Conservation (phyloP, 1,139 yeast species). For the Sugiyamaella xylanicola region DNA sequence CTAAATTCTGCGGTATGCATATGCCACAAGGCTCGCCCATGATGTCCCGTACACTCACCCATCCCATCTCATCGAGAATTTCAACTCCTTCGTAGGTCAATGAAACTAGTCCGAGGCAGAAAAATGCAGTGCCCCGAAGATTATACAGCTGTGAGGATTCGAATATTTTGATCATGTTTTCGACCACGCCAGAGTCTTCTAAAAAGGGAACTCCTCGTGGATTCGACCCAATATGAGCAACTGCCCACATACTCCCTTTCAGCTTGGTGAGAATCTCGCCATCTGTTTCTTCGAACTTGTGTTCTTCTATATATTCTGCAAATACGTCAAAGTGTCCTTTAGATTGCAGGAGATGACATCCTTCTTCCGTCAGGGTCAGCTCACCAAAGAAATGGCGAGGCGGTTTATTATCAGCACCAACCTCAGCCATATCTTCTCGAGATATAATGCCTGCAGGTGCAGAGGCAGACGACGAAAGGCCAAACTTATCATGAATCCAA, state of each 20-base stretch:
- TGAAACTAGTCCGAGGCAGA: slow-evolving; percentile 73
- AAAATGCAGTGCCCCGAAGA: slow-evolving; percentile 75
- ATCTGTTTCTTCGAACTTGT: slow-evolving; percentile 38
- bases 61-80: slow-evolving; percentile 76
- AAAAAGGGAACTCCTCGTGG: slow-evolving; percentile 64
- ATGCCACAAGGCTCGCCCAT: slow-evolving; percentile 56
- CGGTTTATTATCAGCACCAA: slow-evolving; percentile 18
- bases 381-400: slow-evolving; percentile 81
- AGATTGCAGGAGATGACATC: slow-evolving; percentile 54
- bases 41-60: slow-evolving; percentile 64
- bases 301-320: slow-evolving; percentile 46
- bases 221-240: slow-evolving; percentile 77
- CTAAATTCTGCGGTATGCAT: slow-evolving; percentile 33
- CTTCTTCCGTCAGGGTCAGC: slow-evolving; percentile 78
- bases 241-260: slow-evolving; percentile 83
- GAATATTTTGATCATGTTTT: slow-evolving; percentile 57
- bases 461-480: slow-evolving; percentile 10
- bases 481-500: slow-evolving; percentile 24
- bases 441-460: slow-evolving; percentile 8
- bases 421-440: slow-evolving; percentile 13
- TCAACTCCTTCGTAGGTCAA: slow-evolving; percentile 79
- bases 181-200: slow-evolving; percentile 61
- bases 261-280: slow-evolving; percentile 47
- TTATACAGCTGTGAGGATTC: slow-evolving; percentile 60
- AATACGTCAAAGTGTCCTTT: slow-evolving; percentile 53